Conservation (phyloP, 345 rosid species). For the Mangifera indica region DNA sequence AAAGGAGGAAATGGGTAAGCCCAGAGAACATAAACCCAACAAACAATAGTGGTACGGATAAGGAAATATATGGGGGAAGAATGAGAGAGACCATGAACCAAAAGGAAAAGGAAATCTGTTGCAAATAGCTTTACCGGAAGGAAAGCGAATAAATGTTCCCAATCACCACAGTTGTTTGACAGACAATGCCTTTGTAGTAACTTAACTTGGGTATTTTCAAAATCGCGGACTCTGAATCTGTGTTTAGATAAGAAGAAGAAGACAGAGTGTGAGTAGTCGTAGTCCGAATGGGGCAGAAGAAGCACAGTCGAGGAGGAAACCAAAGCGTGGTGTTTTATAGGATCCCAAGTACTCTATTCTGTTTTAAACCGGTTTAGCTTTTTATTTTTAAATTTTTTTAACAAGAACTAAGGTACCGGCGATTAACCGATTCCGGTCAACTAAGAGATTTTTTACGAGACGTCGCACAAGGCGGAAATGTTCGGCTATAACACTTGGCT, state of each 20-base stretch:
- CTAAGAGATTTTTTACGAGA: conserved; percentile 3
- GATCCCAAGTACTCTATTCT: conserved; percentile 29
- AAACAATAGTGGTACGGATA: conserved; percentile 23
- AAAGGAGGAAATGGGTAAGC: conserved; percentile 9
- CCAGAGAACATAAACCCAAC: conserved; percentile 9
- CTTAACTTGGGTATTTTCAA: no score
- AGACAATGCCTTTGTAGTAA: no score
- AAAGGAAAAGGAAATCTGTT: conserved; percentile 11
- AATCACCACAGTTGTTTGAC: no score
- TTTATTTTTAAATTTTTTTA: neutral
- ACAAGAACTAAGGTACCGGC: neutral
- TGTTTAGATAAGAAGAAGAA: neutral
- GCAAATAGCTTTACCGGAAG: no score
- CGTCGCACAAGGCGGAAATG: conserved; percentile 39
- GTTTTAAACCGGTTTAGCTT: conserved; percentile 12
- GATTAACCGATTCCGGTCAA: conserved; percentile 1
- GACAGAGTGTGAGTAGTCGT: no score
- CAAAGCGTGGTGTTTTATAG: conserved; percentile 39
- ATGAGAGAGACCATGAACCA: conserved; percentile 3
- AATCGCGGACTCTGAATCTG: no score
- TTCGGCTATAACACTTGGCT: conserved; percentile 27
- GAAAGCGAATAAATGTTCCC: no score
- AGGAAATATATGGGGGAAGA: conserved; percentile 6
- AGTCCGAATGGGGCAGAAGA: conserved; percentile 1
- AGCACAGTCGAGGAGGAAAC: conserved; percentile 11